A percentile compares a stretch with the other conserved stretches of the same genome.
Evolutionary conservation across 352 stramenopile species (phyloP).

Genomic region (Phytophthora palmivora): DNA sequence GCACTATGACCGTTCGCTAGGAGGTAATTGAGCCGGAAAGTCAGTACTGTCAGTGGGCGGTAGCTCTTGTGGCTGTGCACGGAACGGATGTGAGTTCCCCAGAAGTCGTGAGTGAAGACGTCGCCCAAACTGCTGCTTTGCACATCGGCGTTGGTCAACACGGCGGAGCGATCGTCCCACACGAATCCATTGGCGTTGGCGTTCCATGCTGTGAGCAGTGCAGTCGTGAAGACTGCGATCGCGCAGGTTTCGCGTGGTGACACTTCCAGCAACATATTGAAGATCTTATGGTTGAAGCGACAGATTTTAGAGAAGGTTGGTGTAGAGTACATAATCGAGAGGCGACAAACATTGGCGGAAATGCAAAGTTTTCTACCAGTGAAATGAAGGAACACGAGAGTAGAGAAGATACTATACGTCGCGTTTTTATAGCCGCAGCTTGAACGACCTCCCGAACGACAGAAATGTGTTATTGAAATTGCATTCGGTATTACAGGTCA

Average conservation of each 20-base stretch:
- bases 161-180: conserved; percentile 90
- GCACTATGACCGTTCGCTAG: conserved; percentile 58
- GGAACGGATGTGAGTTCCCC: conserved; percentile 72
- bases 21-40: conserved; percentile 71
- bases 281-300: conserved; percentile 1
- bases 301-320: not conserved
- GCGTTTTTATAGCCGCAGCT: conserved; percentile 39
- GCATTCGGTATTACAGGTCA: not conserved
- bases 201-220: conserved; percentile 61
- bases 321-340: not conserved
- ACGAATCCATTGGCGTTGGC: conserved; percentile 77
- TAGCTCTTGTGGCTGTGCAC: conserved; percentile 89
- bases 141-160: conserved; percentile 75
- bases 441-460: too few species aligned
- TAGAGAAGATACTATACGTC: conserved; percentile 12
- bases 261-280: conserved; percentile 31
- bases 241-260: conserved; percentile 14
- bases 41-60: conserved; percentile 83
- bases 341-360: not conserved
- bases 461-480: not conserved
- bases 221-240: conserved; percentile 37
- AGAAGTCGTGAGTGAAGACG: conserved; percentile 89
- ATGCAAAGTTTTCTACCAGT: conserved; percentile 15
- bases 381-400: not conserved
- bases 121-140: conserved; percentile 40